Conservation (phyloP, 1,139 yeast genomes). For the Candida frijolesensis region DNA sequence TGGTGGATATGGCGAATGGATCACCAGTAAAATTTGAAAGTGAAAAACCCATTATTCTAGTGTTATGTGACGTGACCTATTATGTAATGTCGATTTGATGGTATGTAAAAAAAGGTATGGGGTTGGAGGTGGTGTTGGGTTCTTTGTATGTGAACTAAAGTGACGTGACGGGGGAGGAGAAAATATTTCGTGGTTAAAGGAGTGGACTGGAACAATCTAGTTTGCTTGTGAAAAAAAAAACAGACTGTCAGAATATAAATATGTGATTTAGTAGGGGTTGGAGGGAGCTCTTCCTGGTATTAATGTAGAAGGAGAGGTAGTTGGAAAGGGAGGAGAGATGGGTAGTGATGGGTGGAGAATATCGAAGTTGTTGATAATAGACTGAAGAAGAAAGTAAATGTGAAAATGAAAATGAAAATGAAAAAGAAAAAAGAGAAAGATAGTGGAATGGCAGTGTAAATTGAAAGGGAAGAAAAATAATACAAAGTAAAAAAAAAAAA, state of each 20-base stretch:
- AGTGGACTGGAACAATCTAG: background rate
- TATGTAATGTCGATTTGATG: background rate
- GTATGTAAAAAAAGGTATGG: too few species aligned
- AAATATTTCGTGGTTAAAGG: background rate
- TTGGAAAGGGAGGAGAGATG: background rate
- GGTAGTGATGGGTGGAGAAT: background rate
- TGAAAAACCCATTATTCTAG: conserved; percentile 35
- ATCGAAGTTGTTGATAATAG: background rate
- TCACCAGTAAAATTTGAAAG: conserved; percentile 61
- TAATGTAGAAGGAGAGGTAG: background rate
- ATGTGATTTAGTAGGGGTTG: background rate
- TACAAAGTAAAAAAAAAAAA: too few species aligned
- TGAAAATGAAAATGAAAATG: background rate
- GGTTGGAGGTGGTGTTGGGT: too few species aligned
- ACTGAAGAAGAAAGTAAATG: background rate
- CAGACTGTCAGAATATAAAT: too few species aligned
- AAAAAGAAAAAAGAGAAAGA: too few species aligned
- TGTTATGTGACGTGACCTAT: background rate
- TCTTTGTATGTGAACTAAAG: background rate
- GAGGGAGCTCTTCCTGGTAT: too few species aligned
- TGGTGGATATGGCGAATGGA: conserved; percentile 71
- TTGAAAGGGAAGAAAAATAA: too few species aligned
- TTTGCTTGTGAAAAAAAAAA: too few species aligned
- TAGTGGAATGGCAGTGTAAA: too few species aligned
- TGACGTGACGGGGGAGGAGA: background rate